Percentiles rank a stretch among this genome's conserved stretches.
Evolutionary conservation across 441 rosid genomes (phyloP).

Genomic region (Croton laevigatus): DNA sequence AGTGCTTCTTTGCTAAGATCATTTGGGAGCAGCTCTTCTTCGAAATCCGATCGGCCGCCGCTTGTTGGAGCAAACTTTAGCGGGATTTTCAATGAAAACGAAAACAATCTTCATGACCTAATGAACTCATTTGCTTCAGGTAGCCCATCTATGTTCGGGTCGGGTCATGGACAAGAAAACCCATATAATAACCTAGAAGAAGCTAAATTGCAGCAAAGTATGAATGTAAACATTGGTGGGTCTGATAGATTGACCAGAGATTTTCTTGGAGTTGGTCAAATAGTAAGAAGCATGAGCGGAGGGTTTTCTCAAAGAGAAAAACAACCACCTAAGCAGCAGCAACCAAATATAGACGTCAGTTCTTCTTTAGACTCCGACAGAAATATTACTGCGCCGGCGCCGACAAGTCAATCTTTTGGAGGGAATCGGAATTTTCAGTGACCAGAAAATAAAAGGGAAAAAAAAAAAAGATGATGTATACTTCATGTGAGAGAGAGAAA

Average conservation of each 20-base stretch:
- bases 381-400: conserved; percentile 41
- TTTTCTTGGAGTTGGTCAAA: conserved; percentile 74
- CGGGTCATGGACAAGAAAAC: conserved; percentile 33
- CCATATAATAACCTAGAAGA: conserved; percentile 33
- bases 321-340: conserved; percentile 36
- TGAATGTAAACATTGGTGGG: conserved; percentile 31
- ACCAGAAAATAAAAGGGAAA: conserved; percentile 7
- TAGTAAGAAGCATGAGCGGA: conserved; percentile 53
- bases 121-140: conserved; percentile 48
- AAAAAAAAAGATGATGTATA: not conserved
- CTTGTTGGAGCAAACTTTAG: conserved; percentile 27
- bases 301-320: conserved; percentile 51
- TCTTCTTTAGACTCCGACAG: conserved; percentile 50
- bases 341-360: conserved; percentile 35
- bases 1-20: conserved; percentile 38
- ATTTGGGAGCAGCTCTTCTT: conserved; percentile 36
- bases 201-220: conserved; percentile 32
- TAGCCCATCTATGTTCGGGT: conserved; percentile 40
- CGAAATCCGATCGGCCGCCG: conserved; percentile 18
- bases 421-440: conserved; percentile 55
- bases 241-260: conserved; percentile 68
- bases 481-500: not conserved
- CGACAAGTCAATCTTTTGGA: conserved; percentile 48
- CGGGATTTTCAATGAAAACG: conserved; percentile 33
- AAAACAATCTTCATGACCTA: conserved; percentile 41